Evolutionary conservation across 345 rosid genomes (phyloP).

Genomic region (Hibiscus mutabilis): DNA sequence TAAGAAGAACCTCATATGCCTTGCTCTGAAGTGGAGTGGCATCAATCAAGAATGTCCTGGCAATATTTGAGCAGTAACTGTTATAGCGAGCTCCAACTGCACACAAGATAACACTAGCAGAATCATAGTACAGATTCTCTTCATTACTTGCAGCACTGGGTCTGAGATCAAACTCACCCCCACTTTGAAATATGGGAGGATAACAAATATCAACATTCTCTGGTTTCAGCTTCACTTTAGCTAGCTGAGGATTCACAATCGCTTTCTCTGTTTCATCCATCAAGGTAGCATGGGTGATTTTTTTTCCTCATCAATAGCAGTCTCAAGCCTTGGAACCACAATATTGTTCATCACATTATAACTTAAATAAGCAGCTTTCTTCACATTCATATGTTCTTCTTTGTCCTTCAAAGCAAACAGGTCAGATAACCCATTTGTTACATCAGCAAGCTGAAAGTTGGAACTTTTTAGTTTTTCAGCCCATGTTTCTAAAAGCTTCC

Average conservation of each 20-base stretch:
- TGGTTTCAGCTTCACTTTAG: constrained; percentile 75
- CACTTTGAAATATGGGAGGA: constrained; percentile 95
- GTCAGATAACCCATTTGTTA: constrained; percentile 70
- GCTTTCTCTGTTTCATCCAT: constrained; percentile 93
- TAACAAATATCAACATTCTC: constrained; percentile 94
- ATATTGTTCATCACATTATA: constrained; percentile 70
- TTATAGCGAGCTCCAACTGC: constrained; percentile 84
- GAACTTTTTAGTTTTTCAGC: constrained; percentile 49
- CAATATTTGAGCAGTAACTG: constrained; percentile 88
- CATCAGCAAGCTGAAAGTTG: constrained; percentile 52
- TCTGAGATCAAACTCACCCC: constrained; percentile 82
- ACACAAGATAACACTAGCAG: constrained; percentile 80
- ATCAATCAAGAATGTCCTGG: constrained; percentile 80
- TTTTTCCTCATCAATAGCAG: constrained; percentile 87
- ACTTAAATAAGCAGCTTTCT: constrained; percentile 74
- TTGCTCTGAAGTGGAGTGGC: constrained; percentile 73
- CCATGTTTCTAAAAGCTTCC: constrained; percentile 66
- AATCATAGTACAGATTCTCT: constrained; percentile 67
- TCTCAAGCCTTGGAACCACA: constrained; percentile 87
- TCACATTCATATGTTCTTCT: constrained; percentile 63
- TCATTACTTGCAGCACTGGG: constrained; percentile 95
- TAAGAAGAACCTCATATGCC: constrained; percentile 85
- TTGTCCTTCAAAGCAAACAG: constrained; percentile 72
- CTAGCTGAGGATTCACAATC: constrained; percentile 70
- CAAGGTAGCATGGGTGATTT: constrained; percentile 68